Percentiles rank a stretch among this genome's conserved stretches.
Conservation (phyloP, 148 eudicot genomes). For the Camellia japonica region DNA sequence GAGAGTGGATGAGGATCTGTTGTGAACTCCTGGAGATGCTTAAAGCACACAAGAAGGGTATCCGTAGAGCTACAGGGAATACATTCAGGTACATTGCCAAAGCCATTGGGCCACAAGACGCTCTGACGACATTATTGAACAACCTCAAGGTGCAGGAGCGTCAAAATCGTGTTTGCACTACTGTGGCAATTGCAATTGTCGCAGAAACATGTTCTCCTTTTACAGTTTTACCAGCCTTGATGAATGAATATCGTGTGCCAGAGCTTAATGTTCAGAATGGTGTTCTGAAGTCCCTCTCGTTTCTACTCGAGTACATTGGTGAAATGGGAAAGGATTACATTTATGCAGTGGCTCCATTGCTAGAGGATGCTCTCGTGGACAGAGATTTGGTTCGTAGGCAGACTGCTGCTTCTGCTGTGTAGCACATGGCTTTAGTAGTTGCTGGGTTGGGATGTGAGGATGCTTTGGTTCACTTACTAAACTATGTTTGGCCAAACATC, state of each 20-base stretch:
- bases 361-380: conserved; percentile 94
- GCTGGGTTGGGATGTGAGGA: conserved; percentile 95
- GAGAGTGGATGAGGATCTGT: conserved; percentile 98
- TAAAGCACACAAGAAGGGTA: conserved; percentile 95
- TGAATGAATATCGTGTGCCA: conserved; percentile 97
- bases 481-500: conserved; percentile 94
- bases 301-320: conserved; percentile 88
- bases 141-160: conserved; percentile 96
- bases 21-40: conserved; percentile 98
- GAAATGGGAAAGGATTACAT: conserved; percentile 98
- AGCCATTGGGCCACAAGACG: conserved; percentile 97
- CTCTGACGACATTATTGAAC: conserved; percentile 77
- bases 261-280: conserved; percentile 97
- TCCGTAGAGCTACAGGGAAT: conserved; percentile 78
- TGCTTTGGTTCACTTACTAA: conserved; percentile 74
- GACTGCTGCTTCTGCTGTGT: conserved; percentile 90
- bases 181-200: conserved; percentile 94
- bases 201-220: conserved; percentile 99
- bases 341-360: conserved; percentile 85
- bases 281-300: conserved; percentile 84
- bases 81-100: conserved; percentile 95
- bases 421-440: conserved; percentile 94
- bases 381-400: conserved; percentile 88
- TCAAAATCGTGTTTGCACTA: conserved; percentile 96
- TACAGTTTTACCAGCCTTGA: conserved; percentile 85